Evolutionary conservation across 1,139 yeast genomes (phyloP).

Genomic region (Protomyces gravidus): DNA sequence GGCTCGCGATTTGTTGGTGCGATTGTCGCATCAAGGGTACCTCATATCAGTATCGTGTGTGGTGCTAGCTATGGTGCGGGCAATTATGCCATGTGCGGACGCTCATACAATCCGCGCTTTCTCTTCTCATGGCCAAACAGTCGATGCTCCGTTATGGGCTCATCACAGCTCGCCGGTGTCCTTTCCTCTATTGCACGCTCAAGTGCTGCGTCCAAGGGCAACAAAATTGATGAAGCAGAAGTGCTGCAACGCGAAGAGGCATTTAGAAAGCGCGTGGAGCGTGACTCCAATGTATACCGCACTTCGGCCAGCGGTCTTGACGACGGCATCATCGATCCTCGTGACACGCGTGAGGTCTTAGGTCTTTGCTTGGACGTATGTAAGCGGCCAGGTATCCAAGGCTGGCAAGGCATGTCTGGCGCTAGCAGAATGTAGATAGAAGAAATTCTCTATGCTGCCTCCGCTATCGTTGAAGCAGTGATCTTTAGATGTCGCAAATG

Average conservation of each 20-base stretch:
- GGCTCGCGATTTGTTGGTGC: constrained; percentile 43
- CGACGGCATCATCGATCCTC: constrained; percentile 41
- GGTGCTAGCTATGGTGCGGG: constrained; percentile 44
- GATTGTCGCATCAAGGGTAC: constrained; percentile 42
- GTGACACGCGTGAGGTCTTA: constrained; percentile 39
- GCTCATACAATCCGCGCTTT: constrained; percentile 42
- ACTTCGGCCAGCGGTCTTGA: constrained; percentile 40
- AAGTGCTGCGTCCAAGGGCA: constrained; percentile 36
- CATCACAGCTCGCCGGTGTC: constrained; percentile 42
- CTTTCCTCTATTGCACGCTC: constrained; percentile 35
- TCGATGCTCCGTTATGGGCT: constrained; percentile 43
- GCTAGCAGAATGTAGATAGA: constrained; percentile 42
- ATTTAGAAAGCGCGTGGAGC: constrained; percentile 38
- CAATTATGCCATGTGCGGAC: constrained; percentile 43
- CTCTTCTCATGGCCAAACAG: constrained; percentile 43
- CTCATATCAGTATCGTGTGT: constrained; percentile 40
- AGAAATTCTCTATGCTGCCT: no score
- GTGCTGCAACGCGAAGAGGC: constrained; percentile 39
- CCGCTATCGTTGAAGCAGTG: no score
- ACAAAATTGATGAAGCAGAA: constrained; percentile 34
- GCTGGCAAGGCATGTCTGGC: constrained; percentile 38
- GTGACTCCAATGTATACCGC: constrained; percentile 36
- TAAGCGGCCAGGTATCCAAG: constrained; percentile 35
- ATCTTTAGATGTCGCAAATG: background rate
- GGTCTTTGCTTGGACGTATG: constrained; percentile 40